Base-by-base conservation (phyloP, 139 green algal species). In the Micractinium conductrix region DNA sequence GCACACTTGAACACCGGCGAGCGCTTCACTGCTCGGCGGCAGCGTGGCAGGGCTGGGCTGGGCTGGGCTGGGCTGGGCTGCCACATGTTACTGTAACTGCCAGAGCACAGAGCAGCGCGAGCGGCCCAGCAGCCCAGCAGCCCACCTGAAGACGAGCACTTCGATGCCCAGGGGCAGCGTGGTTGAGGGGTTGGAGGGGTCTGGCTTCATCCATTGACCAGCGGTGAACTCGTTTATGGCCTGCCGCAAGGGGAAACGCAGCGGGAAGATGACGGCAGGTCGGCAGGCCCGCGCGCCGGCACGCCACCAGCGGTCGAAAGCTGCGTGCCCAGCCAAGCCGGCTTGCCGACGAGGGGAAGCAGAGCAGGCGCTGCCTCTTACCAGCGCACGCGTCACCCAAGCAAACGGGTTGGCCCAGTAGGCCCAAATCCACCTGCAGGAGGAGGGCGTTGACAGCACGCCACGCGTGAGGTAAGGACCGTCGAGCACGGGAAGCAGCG, bases 171-270 rank as follows among this genome's bases (percentile, higher is more conserved):
- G n/a, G n/a, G n/a, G n/a, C n/a, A n/a, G 68, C 19, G 40, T 26
- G 28, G 7, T 22, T 1, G 28, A 37, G 1, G 78, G 50, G 85
- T 87, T 69, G 72, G 19, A 10, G 58, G 83, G 74, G 63, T 73
- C 65, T 22, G 76, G 74, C 0, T 26, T 14, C 40, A 71, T 67
- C 81, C 81, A 86, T 9, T 86, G 71, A 0, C n/a, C 21, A 10
- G 81, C 43, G 2, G 81, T 86, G 81, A 86, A 86, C 71, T 86
- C 81, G 81, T 86, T 86, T 71, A 86, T 75, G 55, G 81, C 70
- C 50, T 81, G 76, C 53, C 35, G 48, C 48, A 22, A 14, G 48
- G 12, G 12, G 48, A 14, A 58, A 10, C 10, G 48, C 48, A 14
- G 48, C 48, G 10, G 48, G 12, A 58, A 58, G 53, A 19, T 4